Base-by-base conservation (phyloP, 192 early-diverging fungal species). In the Coemansia sp. region DNA sequence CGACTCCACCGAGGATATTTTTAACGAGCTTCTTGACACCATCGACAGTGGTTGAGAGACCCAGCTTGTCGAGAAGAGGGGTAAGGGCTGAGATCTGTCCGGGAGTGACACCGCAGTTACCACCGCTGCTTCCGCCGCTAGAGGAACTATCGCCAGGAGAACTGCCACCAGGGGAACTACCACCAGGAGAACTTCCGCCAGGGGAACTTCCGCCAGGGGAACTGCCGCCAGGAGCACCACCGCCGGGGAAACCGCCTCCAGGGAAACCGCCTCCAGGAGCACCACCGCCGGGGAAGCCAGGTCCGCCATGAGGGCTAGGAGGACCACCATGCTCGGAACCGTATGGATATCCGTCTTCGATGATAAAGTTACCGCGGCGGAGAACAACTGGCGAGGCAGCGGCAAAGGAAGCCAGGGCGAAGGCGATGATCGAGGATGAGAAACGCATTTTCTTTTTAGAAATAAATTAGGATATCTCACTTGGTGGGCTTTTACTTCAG, bases 11-110 rank as follows among this genome's bases (percentile, higher is more conserved):
- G 18, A 72, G 48, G 2, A 81, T 44, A n/a, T 75, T 75, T 41
- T 81, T 66, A 36, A 81, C 78, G 39, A 81, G 72, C 62, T 75
- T 64, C 63, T 81, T 81, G 36, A 81, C 78, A 1, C 73, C 78
- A n/a, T 81, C 55, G 39, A 81, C 72, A 0, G 78, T 81, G 44
- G 69, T 68, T 2, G 72, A 71, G 2, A 81, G 69, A 16, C 78
- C 78, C 5, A 81, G 73, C 66, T 75, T 75, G 66, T 81, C 64
- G 52, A 81, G 78, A 10, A 81, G 69, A 1, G 78, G 78, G 15
- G 78, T 81, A 45, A 81, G 72, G 0, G 78, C 78, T 2, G 78
- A 81, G 35, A 81, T 75, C 58, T 81, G 78, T 57, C 43, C 56
- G 0, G 72, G 68, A 11, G 78, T 72, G 16, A 81, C 69, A 5